phyloP scores from a whole-genome alignment of 257 asterid species.

The Thymus mandschuricus region DNA sequence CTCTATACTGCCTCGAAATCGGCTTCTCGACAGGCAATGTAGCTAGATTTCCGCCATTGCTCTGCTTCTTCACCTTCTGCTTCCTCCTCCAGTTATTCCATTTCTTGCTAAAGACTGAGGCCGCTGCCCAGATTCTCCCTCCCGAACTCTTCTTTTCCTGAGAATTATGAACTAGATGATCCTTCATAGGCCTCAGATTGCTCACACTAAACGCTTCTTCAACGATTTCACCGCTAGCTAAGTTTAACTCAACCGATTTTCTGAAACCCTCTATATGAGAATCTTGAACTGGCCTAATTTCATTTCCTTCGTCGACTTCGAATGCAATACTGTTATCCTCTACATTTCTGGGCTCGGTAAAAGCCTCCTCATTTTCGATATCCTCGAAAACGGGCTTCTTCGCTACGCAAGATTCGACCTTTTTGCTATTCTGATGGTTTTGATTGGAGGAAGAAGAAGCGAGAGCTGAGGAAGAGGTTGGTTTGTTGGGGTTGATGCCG shows the following conservation, averaged over 20 bases:
- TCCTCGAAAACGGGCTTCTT: constrained; percentile 55
- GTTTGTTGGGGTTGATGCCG: constrained; percentile 20
- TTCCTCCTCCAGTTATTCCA: constrained; percentile 88
- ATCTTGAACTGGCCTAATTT: constrained; percentile 57
- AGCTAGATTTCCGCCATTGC: constrained; percentile 48
- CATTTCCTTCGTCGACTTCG: constrained; percentile 48
- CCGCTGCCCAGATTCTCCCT: constrained; percentile 78
- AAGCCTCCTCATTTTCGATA: constrained; percentile 42
- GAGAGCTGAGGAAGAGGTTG: constrained; percentile 24
- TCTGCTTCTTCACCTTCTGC: constrained; percentile 74
- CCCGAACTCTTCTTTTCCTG: constrained; percentile 65
- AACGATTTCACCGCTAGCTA: constrained; percentile 57
- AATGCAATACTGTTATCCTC: constrained; percentile 35
- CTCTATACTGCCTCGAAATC: constrained; percentile 65
- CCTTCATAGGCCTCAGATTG: constrained; percentile 74
- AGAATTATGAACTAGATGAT: constrained; percentile 68
- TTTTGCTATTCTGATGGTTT: constrained; percentile 28
- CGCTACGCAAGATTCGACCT: constrained; percentile 33
- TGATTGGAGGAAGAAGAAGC: constrained; percentile 38
- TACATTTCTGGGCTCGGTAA: constrained; percentile 28
- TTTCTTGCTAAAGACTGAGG: constrained; percentile 87
- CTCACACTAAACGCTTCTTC: constrained; percentile 46
- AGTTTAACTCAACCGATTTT: constrained; percentile 41
- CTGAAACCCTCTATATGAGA: constrained; percentile 43
- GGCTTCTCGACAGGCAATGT: constrained; percentile 75